Evolutionary conservation across 768 basidiomycete genomes (phyloP), one percentile per base, ranked within the genome.

Genomic region (Rhodotorula toruloides): DNA sequence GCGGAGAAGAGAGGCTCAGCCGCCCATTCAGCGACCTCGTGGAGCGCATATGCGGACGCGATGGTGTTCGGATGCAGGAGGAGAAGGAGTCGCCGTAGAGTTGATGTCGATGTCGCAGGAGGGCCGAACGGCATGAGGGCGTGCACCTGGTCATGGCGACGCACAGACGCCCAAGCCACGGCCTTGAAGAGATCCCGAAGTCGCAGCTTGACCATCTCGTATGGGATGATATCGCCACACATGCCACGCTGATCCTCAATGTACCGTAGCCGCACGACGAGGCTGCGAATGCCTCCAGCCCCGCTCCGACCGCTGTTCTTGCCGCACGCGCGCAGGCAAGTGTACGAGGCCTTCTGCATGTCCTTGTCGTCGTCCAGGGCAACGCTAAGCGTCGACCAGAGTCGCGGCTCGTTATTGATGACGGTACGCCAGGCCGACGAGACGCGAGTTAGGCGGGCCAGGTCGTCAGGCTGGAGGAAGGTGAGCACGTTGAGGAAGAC

Each of bases 401-500:
- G 62, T 12, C 43, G 53, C 2, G 54, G 55, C 31, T 71, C 65
- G 40, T n/a, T 37, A 31, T 31, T 39, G 70, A 71, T 37, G 50
- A 50, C 58, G 9, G 29, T 1, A 27, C 32, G 12, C 70, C 70
- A 71, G 10, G 62, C 27, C 16, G 43, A 40, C 22, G 65, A 60
- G 54, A 71, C 70, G 58, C 46, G 54, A 21, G 31, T 27, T n/a
- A 63, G 40, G 10, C 42, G 48, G 4, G 31, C 19, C 44, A 40
- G 21, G 5, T 57, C 49, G 4, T 10, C 12, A 2, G 22, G 32
- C 21, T 57, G 43, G n/a, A 65, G 58, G 54, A 43, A 61, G 36
- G 22, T 32, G 21, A 60, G 39, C 49, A 67, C 36, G 29, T 42
- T 60, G 48, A 63, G 53, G 50, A 71, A 71, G 49, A 67, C 60